Base-by-base conservation (phyloP, 2,329 filamentous ascomycete genomes). In the Penicillium nordicum region DNA sequence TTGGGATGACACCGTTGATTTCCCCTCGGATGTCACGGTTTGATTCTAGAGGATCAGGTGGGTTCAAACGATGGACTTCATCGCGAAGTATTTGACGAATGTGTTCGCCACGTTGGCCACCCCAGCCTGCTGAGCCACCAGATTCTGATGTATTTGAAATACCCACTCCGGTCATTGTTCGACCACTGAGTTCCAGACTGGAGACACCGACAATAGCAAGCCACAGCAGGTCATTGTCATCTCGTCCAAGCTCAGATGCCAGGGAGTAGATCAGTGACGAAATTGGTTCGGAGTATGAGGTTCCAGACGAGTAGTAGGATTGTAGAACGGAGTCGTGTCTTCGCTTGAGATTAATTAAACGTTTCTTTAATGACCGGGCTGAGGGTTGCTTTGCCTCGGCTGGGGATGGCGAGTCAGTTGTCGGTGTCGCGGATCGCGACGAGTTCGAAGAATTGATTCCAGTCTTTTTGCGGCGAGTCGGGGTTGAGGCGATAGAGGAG, bases 151-250 rank as follows among this genome's bases (percentile, higher is more conserved):
- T 80, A 70, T 82, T 87, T 62, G 76, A 86, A 59, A 72, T 76
- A 18, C 89, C 88, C 30, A 94, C 81, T 25, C 91, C 91, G 12
- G 89, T 88, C 43, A 89, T 90, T 21, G 90, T 93, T 54, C 90
- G 87, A 16, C 92, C 92, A 63, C 94, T 96, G 0, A 97, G 82
- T 71, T 97, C 92, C 75, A 96, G 87, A 16, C 92, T 96, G n/a
- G 89, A 92, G 36, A 96, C 90, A 6, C 94, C 94, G 27, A 99
- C 90, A 67, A 97, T 96, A 6, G 92, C 87, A 57, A 96, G 82
- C 94, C 94, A 99, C 14, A 99, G 81, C 23, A 97, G 80, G 67
- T 99, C 92, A 67, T 97, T 99, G 73, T 97, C 93, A 79, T 97
- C 94, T 51, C 92, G 88, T 60, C 94, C 94, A 7, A 99, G 84